These are phyloP conservation scores for Cyanidioschyzon merolae DNA, from an alignment of 23 red algal genomes.

Conservation along the genomic window DNA sequence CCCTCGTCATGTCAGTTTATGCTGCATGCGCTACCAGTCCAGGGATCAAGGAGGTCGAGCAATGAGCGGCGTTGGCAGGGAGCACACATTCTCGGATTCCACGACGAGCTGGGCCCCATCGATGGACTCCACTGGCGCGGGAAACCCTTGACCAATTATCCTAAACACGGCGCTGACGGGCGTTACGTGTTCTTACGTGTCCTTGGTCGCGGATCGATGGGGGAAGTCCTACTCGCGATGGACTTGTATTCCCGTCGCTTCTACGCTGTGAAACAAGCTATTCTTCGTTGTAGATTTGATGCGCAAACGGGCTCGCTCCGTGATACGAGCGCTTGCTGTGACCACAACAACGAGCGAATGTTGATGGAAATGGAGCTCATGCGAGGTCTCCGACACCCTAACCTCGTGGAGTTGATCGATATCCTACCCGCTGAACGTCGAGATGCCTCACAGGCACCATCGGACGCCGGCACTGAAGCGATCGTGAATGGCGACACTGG, in stretches of 20 bases:
- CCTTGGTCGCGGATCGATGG: conserved; percentile 70
- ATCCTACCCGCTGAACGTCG: background rate
- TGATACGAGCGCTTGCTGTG: background rate
- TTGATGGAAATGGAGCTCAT: background rate
- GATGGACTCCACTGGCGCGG: background rate
- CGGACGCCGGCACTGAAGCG: background rate
- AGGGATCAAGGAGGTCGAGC: background rate
- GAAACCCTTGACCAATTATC: background rate
- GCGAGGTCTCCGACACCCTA: background rate
- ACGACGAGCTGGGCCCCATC: background rate
- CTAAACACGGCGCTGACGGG: background rate
- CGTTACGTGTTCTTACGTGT: background rate
- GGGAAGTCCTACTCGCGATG: conserved; percentile 78
- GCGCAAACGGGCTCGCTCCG: background rate
- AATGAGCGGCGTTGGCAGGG: background rate
- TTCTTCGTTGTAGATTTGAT: background rate
- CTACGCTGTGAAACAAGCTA: conserved; percentile 60
- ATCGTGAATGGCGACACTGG: background rate
- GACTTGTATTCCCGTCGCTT: conserved; percentile 56
- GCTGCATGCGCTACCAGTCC: background rate
- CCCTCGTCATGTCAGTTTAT: background rate
- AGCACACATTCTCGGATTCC: background rate
- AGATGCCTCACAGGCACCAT: background rate
- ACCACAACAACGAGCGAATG: background rate
- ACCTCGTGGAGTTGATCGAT: conserved; percentile 4